A percentile compares a stretch with the other conserved stretches of the same genome.
These are phyloP conservation scores for Pseudocercospora pini-densiflorae DNA, from an alignment of 2,329 filamentous ascomycete genomes.

Conservation along the genomic window DNA sequence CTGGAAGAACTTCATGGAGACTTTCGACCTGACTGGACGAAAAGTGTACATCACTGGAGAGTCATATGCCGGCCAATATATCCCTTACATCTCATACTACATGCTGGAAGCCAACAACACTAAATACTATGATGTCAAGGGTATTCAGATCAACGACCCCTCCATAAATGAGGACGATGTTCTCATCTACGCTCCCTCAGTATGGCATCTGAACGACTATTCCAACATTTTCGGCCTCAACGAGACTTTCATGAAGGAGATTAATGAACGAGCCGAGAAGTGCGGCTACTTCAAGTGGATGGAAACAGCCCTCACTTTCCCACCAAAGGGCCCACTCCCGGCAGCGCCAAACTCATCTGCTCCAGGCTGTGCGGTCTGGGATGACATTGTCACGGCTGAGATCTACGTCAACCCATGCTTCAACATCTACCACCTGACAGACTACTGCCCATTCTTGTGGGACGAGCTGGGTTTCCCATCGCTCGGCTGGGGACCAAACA, in stretches of 20 bases:
- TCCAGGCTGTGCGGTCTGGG: slow-evolving; percentile 38
- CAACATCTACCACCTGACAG: slow-evolving; percentile 38
- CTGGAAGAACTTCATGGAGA: slow-evolving; percentile 57
- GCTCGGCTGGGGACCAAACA: slow-evolving; percentile 6
- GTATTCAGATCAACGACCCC: slow-evolving; percentile 41
- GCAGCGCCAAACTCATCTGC: slow-evolving; percentile 38
- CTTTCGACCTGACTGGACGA: slow-evolving; percentile 55
- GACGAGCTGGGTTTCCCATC: slow-evolving; percentile 24
- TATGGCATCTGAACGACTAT: slow-evolving; percentile 38
- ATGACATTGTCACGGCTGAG: slow-evolving; percentile 37
- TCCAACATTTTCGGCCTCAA: slow-evolving; percentile 49
- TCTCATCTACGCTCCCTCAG: slow-evolving; percentile 3
- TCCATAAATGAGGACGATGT: slow-evolving; percentile 48
- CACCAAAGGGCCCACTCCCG: slow-evolving; percentile 34
- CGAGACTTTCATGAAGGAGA: slow-evolving; percentile 44
- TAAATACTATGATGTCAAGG: slow-evolving; percentile 41
- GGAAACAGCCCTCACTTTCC: slow-evolving; percentile 50
- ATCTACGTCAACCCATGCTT: slow-evolving; percentile 39
- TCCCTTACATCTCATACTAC: slow-evolving; percentile 40
- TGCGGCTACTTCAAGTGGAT: slow-evolving; percentile 51
- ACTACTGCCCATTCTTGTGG: slow-evolving; percentile 34
- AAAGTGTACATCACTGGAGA: slow-evolving; percentile 49
- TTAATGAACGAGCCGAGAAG: slow-evolving; percentile 40
- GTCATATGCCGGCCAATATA: slow-evolving; percentile 34
- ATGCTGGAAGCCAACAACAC: slow-evolving; percentile 39